Conservation (phyloP, 805 yeast species). For the Saturnispora besseyi region DNA sequence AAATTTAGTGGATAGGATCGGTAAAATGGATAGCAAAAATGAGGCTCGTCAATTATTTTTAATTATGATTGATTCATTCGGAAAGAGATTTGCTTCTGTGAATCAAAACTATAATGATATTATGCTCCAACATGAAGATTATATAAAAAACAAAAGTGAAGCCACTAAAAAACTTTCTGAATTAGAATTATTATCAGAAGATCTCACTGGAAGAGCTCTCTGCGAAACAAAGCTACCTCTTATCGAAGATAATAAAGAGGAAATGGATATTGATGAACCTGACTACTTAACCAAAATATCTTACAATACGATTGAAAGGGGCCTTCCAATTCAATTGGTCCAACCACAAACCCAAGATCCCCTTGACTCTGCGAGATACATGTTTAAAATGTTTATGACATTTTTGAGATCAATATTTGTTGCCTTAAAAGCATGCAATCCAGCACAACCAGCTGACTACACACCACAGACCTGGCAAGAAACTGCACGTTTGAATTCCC, state of each 20-base stretch:
- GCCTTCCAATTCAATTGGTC: slow-evolving; percentile 51
- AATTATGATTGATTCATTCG: slow-evolving; percentile 80
- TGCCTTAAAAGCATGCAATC: slow-evolving; percentile 83
- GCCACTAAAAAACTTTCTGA: slow-evolving; percentile 35
- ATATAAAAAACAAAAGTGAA: slow-evolving; percentile 35
- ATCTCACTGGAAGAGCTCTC: slow-evolving; percentile 21
- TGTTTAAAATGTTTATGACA: slow-evolving; percentile 82
- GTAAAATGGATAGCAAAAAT: slow-evolving; percentile 69
- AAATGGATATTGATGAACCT: slow-evolving; percentile 15
- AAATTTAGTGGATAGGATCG: slow-evolving; percentile 81
- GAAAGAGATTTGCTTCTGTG: slow-evolving; percentile 67
- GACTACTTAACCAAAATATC: slow-evolving; percentile 21
- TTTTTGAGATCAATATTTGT: slow-evolving; percentile 84
- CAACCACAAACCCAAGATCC: slow-evolving; percentile 52
- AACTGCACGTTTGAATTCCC: slow-evolving; percentile 71
- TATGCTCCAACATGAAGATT: slow-evolving; percentile 49
- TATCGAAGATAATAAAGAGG: slow-evolving; percentile 1
- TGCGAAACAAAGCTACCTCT: slow-evolving; percentile 9
- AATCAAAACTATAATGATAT: slow-evolving; percentile 64
- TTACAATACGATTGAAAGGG: slow-evolving; percentile 37
- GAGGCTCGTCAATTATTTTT: slow-evolving; percentile 81
- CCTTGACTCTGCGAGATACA: slow-evolving; percentile 76
- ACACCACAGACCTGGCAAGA: slow-evolving; percentile 68
- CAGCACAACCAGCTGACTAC: slow-evolving; percentile 56
- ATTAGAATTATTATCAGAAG: slow-evolving; percentile 33